These are phyloP conservation scores for Colletotrichum camelliae DNA, from an alignment of 2,329 filamentous ascomycete genomes.

Conservation along the genomic window DNA sequence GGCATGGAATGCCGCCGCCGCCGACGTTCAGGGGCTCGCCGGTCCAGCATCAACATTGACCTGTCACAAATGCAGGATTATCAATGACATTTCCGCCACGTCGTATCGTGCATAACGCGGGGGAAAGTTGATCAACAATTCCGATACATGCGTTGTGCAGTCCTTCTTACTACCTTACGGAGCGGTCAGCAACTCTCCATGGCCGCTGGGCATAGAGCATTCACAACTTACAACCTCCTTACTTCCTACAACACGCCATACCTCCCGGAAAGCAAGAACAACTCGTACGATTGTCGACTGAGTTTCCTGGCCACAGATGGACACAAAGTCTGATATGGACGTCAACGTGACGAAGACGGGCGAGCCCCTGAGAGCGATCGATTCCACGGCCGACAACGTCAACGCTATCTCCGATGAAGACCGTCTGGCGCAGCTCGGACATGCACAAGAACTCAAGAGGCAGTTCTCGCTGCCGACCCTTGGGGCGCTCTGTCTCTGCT, in stretches of 20 bases:
- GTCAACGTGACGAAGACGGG: neutral
- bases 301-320: neutral
- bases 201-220: neutral
- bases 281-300: neutral
- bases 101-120: neutral
- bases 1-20: neutral
- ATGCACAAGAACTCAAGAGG: slow-evolving; percentile 32
- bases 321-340: neutral
- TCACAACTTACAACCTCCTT: neutral
- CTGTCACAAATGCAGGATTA: neutral
- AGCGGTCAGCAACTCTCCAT: neutral
- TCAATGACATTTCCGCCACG: neutral
- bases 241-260: neutral
- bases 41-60: neutral
- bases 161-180: neutral
- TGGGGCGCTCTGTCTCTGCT: slow-evolving; percentile 46
- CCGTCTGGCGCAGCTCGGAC: slow-evolving; percentile 31
- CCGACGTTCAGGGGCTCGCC: neutral
- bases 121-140: neutral
- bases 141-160: neutral
- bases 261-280: neutral
- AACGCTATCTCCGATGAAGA: slow-evolving; percentile 21
- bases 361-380: neutral
- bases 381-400: neutral
- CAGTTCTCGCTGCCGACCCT: slow-evolving; percentile 49